Evolutionary conservation across 2,329 filamentous ascomycete genomes (phyloP).

Genomic region (Verticillium dahliae): DNA sequence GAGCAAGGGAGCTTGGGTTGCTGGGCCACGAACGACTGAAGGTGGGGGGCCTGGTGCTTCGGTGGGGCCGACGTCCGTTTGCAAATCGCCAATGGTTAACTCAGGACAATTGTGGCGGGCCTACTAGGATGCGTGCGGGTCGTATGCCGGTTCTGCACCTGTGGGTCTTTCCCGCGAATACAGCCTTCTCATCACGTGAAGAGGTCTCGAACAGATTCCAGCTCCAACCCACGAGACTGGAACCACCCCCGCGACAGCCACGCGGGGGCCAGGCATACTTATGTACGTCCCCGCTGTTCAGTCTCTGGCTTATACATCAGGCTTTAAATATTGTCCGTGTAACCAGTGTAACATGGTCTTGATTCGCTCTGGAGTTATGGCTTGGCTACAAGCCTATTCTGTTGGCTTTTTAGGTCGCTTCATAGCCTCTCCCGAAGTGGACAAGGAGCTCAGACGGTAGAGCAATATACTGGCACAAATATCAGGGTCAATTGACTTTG

Average conservation of each 20-base stretch:
- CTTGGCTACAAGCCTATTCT: too few relatives aligned
- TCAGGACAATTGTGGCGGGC: neutral
- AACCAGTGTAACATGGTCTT: too few relatives aligned
- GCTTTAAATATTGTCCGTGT: neutral
- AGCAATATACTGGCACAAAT: too few relatives aligned
- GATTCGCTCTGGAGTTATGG: too few relatives aligned
- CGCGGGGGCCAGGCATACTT: neutral
- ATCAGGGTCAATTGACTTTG: too few relatives aligned
- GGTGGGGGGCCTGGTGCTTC: neutral
- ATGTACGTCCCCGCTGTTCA: neutral
- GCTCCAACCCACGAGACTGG: neutral
- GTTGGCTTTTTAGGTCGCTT: too few relatives aligned
- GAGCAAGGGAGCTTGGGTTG: neutral
- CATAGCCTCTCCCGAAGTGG: too few relatives aligned
- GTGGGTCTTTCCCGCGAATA: neutral
- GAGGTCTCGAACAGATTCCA: neutral
- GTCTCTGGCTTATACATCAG: neutral
- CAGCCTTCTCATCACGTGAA: neutral
- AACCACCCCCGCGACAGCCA: neutral
- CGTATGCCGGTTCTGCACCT: neutral
- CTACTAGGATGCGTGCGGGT: neutral
- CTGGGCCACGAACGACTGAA: neutral
- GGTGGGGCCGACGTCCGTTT: neutral
- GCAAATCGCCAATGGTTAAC: neutral
- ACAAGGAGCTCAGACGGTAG: too few relatives aligned